Base-by-base conservation (phyloP, 345 rosid genomes). In the Boechera divaricarpa region DNA sequence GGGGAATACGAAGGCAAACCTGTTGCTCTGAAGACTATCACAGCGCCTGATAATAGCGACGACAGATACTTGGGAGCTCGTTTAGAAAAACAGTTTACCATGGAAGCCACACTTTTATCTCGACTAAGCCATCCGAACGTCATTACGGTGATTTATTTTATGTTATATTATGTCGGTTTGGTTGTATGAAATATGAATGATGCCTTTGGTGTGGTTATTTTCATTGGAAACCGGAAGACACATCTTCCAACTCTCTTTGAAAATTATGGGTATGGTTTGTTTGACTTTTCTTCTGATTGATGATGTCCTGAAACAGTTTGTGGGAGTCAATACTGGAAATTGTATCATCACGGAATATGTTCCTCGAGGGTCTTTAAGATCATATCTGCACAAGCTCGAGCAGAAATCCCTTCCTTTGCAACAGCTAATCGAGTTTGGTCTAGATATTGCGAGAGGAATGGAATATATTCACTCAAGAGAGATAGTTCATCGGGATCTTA, bases 401-500 rank as follows among this genome's bases (percentile, higher is more conserved):
- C 76, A 69, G 10, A 87, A 81, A 73, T 51, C 86, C 4, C 87
- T 90, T 63, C 85, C 96, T 60, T 58, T 92, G 66, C 59, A 68
- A 67, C 86, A 85, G 75, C 56, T 89, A 33, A 77, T 86, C 29
- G 62, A 79, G 29, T 74, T 87, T 57, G 91, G 91, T 69, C 79
- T 92, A 41, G 96, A 90, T 59, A 83, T 92, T 73, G 98, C 98
- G 12, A 88, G 79, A 26, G 98, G 96, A 69, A 90, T 92, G 94
- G 94, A 86, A 49, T 92, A 89, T 61, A 81, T 90, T 28, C 98
- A 92, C 74, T 87, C 94, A 16, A 89, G 80, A 56, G 88, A 90
- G 73, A 78, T 92, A 77, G 90, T 92, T 69, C 98, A 92, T 64
- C 86, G 96, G 26, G 98, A 92, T 82, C 94, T 92, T 62, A 92